Conservation (phyloP, 2,329 filamentous ascomycete genomes). For the Colletotrichum horii region DNA sequence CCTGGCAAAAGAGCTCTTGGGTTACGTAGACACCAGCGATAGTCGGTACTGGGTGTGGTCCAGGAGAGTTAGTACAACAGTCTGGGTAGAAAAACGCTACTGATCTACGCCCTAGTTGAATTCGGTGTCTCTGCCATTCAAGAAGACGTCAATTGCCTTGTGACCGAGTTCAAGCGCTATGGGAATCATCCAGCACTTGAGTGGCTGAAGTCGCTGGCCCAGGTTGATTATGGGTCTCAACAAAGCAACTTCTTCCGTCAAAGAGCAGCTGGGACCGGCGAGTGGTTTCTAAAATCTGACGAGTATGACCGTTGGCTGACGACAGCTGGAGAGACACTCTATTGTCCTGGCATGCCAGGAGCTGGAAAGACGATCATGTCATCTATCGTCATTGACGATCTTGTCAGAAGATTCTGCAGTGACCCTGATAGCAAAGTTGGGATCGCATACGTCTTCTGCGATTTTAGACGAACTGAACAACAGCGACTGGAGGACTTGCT, state of each 20-base stretch:
- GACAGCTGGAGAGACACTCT: constrained; percentile 35
- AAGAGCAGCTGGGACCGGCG: constrained; percentile 37
- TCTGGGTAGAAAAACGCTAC: too few relatives aligned
- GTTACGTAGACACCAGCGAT: background rate
- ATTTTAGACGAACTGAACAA: constrained; percentile 40
- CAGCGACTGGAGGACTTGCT: too few relatives aligned
- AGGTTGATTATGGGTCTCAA: background rate
- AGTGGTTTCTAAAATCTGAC: constrained; percentile 48
- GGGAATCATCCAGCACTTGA: background rate
- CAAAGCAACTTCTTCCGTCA: background rate
- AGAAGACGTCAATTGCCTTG: background rate
- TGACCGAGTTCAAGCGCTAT: background rate
- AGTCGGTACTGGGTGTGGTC: too few relatives aligned
- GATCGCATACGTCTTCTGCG: constrained; percentile 53
- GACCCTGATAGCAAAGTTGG: too few relatives aligned
- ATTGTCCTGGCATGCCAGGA: constrained; percentile 52
- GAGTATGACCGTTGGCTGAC: constrained; percentile 44
- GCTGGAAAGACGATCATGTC: constrained; percentile 54
- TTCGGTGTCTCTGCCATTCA: too few relatives aligned
- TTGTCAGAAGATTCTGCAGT: constrained; percentile 28
- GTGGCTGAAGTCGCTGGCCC: background rate
- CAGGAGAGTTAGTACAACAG: background rate
- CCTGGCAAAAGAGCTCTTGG: constrained; percentile 27
- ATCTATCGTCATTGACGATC: constrained; percentile 45
- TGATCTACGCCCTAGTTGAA: too few relatives aligned